These are phyloP conservation scores for Penicillium fimorum DNA, from an alignment of 495 filamentous ascomycete species.

Conservation along the genomic window DNA sequence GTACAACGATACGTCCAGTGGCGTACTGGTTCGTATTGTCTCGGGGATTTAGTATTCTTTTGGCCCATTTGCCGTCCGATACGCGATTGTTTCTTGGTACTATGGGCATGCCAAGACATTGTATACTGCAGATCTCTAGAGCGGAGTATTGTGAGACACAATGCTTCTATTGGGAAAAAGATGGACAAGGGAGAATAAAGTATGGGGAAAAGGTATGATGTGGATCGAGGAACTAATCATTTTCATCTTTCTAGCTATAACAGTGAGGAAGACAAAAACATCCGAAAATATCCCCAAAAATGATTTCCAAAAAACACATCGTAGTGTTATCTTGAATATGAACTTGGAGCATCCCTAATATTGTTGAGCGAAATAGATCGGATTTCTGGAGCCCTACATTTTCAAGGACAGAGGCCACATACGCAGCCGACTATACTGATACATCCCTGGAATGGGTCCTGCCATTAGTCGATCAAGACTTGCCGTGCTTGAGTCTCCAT, in stretches of 20 bases:
- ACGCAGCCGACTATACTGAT: too few relatives aligned
- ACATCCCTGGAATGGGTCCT: too few relatives aligned
- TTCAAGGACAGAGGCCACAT: too few relatives aligned
- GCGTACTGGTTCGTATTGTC: neutral
- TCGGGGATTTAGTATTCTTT: neutral
- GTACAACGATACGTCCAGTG: neutral
- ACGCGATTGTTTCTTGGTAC: neutral
- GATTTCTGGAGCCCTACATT: neutral
- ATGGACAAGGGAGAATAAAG: neutral
- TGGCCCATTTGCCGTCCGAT: neutral
- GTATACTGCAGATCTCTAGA: slow-evolving; percentile 1
- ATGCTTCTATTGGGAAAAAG: neutral
- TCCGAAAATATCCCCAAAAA: neutral
- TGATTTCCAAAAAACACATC: neutral
- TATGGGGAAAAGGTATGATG: neutral
- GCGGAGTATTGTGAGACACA: neutral
- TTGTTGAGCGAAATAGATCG: neutral
- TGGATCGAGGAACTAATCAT: neutral
- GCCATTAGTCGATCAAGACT: too few relatives aligned
- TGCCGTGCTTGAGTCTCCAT: too few relatives aligned
- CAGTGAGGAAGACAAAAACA: neutral
- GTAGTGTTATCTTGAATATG: neutral
- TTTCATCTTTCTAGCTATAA: neutral
- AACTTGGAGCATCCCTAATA: neutral
- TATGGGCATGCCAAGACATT: slow-evolving; percentile 8